These are phyloP conservation scores for Calonectria naviculata DNA, from an alignment of 2,329 filamentous ascomycete species.

Conservation along the genomic window DNA sequence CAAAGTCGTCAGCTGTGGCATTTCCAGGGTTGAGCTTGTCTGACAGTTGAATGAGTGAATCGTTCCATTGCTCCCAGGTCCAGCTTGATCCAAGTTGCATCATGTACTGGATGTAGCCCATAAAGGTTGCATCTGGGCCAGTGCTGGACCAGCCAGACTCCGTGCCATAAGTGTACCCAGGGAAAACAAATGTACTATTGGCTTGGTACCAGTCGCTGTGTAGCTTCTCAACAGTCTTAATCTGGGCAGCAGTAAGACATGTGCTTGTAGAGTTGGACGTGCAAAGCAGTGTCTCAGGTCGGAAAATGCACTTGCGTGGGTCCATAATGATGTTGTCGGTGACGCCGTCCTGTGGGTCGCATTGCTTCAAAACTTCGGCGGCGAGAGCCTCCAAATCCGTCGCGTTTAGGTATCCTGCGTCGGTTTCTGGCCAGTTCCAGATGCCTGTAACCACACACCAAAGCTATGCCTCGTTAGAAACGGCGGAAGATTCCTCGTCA, in stretches of 20 bases:
- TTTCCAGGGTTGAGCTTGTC: conserved; percentile 49
- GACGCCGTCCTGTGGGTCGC: conserved; percentile 60
- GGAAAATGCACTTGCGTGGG: conserved; percentile 55
- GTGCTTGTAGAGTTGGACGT: conserved; percentile 9
- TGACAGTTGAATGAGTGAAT: conserved; percentile 30
- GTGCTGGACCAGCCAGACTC: background rate
- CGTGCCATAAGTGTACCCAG: background rate
- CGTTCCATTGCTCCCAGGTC: background rate
- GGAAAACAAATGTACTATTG: background rate
- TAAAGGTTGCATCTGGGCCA: background rate
- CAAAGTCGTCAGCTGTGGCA: conserved; percentile 49
- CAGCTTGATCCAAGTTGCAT: background rate
- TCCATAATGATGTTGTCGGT: conserved; percentile 59
- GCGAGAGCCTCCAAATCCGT: conserved; percentile 56
- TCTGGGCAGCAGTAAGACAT: background rate
- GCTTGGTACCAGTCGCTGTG: background rate
- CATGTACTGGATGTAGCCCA: background rate
- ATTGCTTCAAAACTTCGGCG: conserved; percentile 57
- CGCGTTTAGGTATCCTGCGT: conserved; percentile 16
- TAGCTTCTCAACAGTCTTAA: background rate
- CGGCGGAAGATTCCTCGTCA: conserved; percentile 20
- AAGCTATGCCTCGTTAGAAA: background rate
- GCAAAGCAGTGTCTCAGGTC: conserved; percentile 53
- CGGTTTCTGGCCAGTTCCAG: conserved; percentile 39
- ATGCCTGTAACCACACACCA: background rate